A percentile compares a stretch with the other conserved stretches of the same genome.
phyloP scores from a whole-genome alignment of 2,329 filamentous ascomycete genomes.

The Diaporthe sp. region DNA sequence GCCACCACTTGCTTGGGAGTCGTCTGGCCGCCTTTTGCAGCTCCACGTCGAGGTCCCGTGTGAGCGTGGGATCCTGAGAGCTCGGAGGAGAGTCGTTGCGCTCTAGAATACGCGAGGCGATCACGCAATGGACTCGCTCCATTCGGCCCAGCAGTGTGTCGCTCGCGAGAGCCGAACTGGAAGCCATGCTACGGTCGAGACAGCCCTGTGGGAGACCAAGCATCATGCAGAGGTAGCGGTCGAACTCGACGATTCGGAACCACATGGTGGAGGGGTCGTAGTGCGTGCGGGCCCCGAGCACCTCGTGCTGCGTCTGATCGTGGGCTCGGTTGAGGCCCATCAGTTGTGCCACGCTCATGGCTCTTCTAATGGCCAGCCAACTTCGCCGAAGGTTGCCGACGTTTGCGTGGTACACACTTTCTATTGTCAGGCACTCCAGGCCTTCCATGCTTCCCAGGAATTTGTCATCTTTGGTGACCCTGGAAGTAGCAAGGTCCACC shows the following conservation, averaged over 20 bases:
- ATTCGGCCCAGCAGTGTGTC: slow-evolving; percentile 43
- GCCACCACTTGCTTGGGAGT: slow-evolving; percentile 48
- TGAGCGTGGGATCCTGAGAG: slow-evolving; percentile 40
- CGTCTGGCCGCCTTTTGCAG: slow-evolving; percentile 43
- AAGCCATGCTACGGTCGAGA: slow-evolving; percentile 5
- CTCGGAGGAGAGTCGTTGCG: slow-evolving; percentile 45
- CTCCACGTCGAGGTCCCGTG: slow-evolving; percentile 46
- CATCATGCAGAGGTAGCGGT: slow-evolving; percentile 12
- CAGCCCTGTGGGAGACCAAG: not conserved
- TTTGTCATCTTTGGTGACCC: slow-evolving; percentile 61
- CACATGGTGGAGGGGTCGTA: slow-evolving; percentile 32
- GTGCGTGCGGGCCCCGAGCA: not conserved
- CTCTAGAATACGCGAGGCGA: slow-evolving; percentile 49
- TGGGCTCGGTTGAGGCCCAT: not conserved
- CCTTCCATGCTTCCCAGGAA: slow-evolving; percentile 58
- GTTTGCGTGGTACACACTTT: slow-evolving; percentile 59
- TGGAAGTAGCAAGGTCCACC: slow-evolving; percentile 45
- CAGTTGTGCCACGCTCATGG: slow-evolving; percentile 47
- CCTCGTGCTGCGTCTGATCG: not conserved
- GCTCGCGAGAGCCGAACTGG: not conserved
- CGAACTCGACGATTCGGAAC: not conserved
- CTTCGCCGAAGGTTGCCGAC: slow-evolving; percentile 57
- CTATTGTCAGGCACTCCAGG: slow-evolving; percentile 60
- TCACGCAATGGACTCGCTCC: slow-evolving; percentile 48
- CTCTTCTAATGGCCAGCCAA: slow-evolving; percentile 58